Percentiles rank a stretch among this genome's conserved stretches.
Evolutionary conservation across 306 rosid genomes (phyloP).

Genomic region (Gleditsia sinensis): DNA sequence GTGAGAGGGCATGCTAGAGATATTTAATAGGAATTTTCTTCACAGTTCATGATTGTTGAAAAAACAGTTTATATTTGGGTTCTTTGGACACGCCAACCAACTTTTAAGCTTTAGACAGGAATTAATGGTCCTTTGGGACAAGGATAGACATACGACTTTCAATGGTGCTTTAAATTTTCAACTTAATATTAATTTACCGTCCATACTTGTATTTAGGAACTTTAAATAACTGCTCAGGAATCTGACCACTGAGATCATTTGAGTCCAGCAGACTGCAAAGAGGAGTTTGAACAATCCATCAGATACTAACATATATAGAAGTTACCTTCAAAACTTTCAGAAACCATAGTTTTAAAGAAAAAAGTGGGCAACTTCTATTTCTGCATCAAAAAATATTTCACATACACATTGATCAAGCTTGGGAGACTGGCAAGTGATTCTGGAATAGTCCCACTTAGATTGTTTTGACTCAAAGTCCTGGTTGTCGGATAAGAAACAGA

Average conservation of each 20-base stretch:
- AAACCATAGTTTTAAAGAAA: constrained; percentile 12
- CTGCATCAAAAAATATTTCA: constrained; percentile 32
- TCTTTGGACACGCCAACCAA: background rate
- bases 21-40: too few relatives aligned
- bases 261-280: constrained; percentile 78
- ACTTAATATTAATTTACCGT: constrained; percentile 29
- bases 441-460: constrained; percentile 77
- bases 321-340: constrained; percentile 19
- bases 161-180: constrained; percentile 1
- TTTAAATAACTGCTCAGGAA: constrained; percentile 64
- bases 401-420: constrained; percentile 74
- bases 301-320: constrained; percentile 31
- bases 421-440: constrained; percentile 69
- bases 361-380: background rate
- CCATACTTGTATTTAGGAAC: constrained; percentile 84
- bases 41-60: background rate
- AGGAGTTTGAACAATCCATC: constrained; percentile 42
- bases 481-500: constrained; percentile 33
- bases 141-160: constrained; percentile 10
- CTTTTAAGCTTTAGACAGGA: constrained; percentile 6
- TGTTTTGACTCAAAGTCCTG: constrained; percentile 88
- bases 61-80: background rate
- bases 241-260: constrained; percentile 71
- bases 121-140: background rate
- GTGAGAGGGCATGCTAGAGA: too few relatives aligned